These are phyloP conservation scores for Pyracantha coccinea DNA, from an alignment of 331 rosid species.

Conservation along the genomic window DNA sequence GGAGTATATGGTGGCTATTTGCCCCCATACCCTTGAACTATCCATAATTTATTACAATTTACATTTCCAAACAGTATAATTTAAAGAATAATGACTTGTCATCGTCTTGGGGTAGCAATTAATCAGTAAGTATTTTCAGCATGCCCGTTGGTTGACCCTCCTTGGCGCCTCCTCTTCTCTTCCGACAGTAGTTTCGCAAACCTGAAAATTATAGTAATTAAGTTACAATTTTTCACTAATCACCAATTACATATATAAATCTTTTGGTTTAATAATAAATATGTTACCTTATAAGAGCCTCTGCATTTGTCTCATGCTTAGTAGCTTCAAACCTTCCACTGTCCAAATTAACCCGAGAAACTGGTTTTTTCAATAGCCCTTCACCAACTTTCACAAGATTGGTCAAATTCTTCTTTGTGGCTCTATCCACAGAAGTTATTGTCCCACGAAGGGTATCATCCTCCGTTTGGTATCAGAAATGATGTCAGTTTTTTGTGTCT, in stretches of 20 bases:
- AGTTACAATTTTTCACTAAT: neutral
- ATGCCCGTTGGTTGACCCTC: neutral
- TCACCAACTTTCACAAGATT: slow-evolving; percentile 33
- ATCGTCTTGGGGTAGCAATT: neutral
- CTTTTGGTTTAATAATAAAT: neutral
- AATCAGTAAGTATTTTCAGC: neutral
- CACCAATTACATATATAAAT: neutral
- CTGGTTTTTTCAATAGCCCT: slow-evolving; percentile 25
- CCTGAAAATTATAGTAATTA: slow-evolving; percentile 1
- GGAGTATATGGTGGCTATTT: neutral
- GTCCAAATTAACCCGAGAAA: slow-evolving; percentile 39
- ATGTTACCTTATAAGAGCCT: slow-evolving; percentile 23
- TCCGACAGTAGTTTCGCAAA: slow-evolving; percentile 19
- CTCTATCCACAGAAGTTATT: slow-evolving; percentile 11
- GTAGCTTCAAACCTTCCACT: slow-evolving; percentile 21
- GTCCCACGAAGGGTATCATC: slow-evolving; percentile 10
- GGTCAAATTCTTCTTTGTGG: slow-evolving; percentile 28
- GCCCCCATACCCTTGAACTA: neutral
- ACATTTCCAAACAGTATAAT: neutral
- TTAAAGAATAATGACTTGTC: neutral
- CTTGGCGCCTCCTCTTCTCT: slow-evolving; percentile 15
- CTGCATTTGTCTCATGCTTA: slow-evolving; percentile 19
- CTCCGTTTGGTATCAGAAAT: neutral
- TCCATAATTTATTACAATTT: neutral
- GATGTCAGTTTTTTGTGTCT: too few species aligned